Conservation (phyloP, 305 asterid genomes). For the Rubia tinctorum region DNA sequence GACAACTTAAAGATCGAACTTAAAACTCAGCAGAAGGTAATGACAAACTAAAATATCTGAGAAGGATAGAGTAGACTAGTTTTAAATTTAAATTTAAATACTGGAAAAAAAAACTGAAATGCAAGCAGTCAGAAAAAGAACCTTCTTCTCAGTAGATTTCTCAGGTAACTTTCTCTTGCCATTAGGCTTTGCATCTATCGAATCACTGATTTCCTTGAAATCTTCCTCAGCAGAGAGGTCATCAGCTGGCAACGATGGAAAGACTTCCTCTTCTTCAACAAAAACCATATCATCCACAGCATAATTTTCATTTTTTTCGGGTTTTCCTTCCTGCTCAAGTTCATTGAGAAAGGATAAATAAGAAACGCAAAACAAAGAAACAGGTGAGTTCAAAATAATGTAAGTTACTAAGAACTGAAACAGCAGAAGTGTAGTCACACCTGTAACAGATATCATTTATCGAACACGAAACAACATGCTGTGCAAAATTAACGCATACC, state of each 20-base stretch:
- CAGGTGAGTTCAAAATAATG: neutral
- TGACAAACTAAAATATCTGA: neutral
- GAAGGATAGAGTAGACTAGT: neutral
- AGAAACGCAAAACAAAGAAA: conserved; percentile 14
- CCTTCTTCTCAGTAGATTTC: conserved; percentile 68
- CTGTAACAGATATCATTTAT: neutral
- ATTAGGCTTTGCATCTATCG: conserved; percentile 41
- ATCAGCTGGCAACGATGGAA: conserved; percentile 41
- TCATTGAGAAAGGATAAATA: conserved; percentile 16
- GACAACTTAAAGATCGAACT: neutral
- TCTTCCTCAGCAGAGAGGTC: conserved; percentile 28
- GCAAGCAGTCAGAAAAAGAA: conserved; percentile 20
- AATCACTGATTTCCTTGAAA: conserved; percentile 33
- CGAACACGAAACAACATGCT: neutral
- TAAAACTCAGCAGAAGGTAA: neutral
- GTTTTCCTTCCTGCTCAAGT: conserved; percentile 44
- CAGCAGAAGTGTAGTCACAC: neutral
- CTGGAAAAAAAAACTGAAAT: neutral
- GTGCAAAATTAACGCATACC: conserved; percentile 36
- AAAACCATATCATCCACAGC: conserved; percentile 63
- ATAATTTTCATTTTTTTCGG: conserved; percentile 42
- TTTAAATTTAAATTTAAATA: conserved; percentile 8
- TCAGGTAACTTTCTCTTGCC: conserved; percentile 68
- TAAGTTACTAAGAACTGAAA: neutral
- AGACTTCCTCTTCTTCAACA: conserved; percentile 74